Percentiles rank a stretch among this genome's conserved stretches.
phyloP scores from a whole-genome alignment of 345 rosid species.

The Lepidium aucheri region DNA sequence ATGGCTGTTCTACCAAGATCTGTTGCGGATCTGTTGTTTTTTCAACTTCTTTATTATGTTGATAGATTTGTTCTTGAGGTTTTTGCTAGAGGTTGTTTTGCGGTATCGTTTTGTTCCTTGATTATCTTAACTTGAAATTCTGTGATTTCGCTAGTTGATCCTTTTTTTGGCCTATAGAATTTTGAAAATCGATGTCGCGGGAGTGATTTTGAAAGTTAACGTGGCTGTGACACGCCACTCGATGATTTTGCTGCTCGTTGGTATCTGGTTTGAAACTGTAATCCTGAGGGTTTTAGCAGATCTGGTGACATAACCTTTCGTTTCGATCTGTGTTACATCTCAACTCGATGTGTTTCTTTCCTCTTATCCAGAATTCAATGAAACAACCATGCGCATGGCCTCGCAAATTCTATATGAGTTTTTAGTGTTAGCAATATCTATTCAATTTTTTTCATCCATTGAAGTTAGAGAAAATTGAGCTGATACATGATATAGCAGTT shows the following conservation, averaged over 20 bases:
- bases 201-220: not conserved
- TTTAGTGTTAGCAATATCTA: not conserved
- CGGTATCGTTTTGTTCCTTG: not conserved
- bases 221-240: not conserved
- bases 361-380: not conserved
- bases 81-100: not conserved
- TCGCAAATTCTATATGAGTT: not conserved
- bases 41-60: not conserved
- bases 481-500: not conserved
- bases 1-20: slow-evolving; percentile 6
- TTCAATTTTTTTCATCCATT: not conserved
- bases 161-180: not conserved
- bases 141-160: not conserved
- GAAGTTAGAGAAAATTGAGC: not conserved
- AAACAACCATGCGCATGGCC: not conserved
- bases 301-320: slow-evolving; percentile 4
- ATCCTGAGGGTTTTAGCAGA: slow-evolving; percentile 6
- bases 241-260: not conserved
- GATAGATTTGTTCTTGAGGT: not conserved
- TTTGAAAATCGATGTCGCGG: not conserved
- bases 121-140: not conserved
- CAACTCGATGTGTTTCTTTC: not conserved
- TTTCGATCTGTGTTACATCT: not conserved
- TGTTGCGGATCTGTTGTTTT: slow-evolving; percentile 11
- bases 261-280: not conserved